These are phyloP conservation scores for Talaromyces trachyspermus DNA, from an alignment of 495 filamentous ascomycete genomes.

Conservation along the genomic window DNA sequence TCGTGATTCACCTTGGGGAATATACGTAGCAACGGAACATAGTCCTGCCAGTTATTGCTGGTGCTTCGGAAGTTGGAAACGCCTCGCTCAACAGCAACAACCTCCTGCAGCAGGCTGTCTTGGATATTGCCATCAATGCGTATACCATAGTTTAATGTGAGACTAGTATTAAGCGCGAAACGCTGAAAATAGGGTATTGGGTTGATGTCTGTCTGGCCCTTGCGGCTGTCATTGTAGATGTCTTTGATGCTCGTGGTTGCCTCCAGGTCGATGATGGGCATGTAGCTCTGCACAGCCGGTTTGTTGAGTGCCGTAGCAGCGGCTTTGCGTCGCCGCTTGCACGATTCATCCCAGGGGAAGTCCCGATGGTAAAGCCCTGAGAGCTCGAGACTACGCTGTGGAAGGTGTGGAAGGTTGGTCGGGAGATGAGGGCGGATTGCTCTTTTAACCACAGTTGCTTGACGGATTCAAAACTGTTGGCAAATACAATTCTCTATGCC, in stretches of 20 bases:
- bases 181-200: conserved; percentile 60
- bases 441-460: conserved; percentile 65
- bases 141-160: conserved; percentile 61
- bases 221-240: conserved; percentile 47
- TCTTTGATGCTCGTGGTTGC: conserved; percentile 58
- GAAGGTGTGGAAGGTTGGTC: conserved; percentile 65
- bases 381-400: conserved; percentile 62
- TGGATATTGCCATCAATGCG: conserved; percentile 53
- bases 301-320: conserved; percentile 64
- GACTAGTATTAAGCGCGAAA: conserved; percentile 57
- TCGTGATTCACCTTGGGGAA: conserved; percentile 46
- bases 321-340: conserved; percentile 62
- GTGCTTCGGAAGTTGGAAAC: conserved; percentile 59
- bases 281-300: conserved; percentile 58
- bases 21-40: conserved; percentile 55
- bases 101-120: conserved; percentile 52
- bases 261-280: conserved; percentile 67
- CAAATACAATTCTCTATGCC: conserved; percentile 54
- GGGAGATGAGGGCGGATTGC: conserved; percentile 61
- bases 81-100: conserved; percentile 54
- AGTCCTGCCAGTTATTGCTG: conserved; percentile 66
- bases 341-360: conserved; percentile 70
- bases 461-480: conserved; percentile 62
- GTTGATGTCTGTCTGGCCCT: conserved; percentile 54
- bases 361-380: conserved; percentile 67